These are phyloP conservation scores for Neurospora sp. DNA, from an alignment of 495 filamentous ascomycete genomes.

Conservation along the genomic window DNA sequence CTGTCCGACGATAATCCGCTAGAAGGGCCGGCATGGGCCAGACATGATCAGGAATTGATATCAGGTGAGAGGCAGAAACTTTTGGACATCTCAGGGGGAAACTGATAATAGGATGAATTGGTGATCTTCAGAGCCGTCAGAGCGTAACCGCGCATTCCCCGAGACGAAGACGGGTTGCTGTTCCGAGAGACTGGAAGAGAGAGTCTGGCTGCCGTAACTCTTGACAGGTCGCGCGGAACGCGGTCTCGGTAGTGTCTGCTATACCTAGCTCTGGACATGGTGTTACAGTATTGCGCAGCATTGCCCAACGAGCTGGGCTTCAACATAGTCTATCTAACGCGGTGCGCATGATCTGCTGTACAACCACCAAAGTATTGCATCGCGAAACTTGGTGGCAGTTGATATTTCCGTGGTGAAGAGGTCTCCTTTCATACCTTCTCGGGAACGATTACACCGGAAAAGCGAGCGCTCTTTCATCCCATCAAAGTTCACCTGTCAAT, in stretches of 20 bases:
- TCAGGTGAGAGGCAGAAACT: conserved; percentile 27
- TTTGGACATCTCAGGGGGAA: conserved; percentile 4
- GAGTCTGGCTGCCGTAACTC: too few relatives aligned
- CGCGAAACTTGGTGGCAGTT: not conserved
- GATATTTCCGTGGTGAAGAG: not conserved
- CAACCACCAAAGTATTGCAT: not conserved
- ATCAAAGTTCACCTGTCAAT: not conserved
- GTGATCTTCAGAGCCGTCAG: not conserved
- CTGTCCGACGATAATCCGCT: conserved; percentile 19
- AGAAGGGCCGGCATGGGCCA: conserved; percentile 1
- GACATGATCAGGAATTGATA: conserved; percentile 1
- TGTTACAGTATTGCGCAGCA: not conserved
- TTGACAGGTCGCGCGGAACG: too few relatives aligned
- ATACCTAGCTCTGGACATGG: not conserved
- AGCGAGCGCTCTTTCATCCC: not conserved
- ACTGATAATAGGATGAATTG: not conserved
- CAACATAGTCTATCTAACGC: not conserved
- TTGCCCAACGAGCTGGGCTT: not conserved
- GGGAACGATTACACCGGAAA: not conserved
- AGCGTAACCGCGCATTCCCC: not conserved
- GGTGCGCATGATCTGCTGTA: not conserved
- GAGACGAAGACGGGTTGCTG: not conserved
- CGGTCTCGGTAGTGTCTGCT: too few relatives aligned
- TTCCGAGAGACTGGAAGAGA: not conserved
- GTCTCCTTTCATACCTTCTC: not conserved